These are phyloP conservation scores for Pseudocercospora fijiensis DNA, from an alignment of 2,329 filamentous ascomycete genomes.

Conservation along the genomic window DNA sequence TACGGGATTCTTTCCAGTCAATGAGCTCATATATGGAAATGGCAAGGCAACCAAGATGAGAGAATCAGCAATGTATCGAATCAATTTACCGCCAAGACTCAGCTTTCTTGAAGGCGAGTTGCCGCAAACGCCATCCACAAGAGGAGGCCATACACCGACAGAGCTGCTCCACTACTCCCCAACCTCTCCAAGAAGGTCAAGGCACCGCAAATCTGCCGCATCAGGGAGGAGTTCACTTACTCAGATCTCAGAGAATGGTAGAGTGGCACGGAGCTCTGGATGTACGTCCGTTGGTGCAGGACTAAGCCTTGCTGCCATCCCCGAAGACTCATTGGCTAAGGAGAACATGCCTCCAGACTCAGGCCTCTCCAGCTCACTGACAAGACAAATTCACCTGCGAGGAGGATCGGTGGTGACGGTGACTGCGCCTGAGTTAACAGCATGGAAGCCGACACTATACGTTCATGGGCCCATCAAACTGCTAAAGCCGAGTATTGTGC, in stretches of 20 bases:
- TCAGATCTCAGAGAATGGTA: conserved; percentile 25
- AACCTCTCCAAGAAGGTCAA: conserved; percentile 11
- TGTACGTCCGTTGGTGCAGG: neutral
- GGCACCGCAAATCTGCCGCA: conserved; percentile 20
- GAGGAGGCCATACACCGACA: conserved; percentile 23
- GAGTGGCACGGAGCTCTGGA: conserved; percentile 7
- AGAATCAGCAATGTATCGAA: conserved; percentile 18
- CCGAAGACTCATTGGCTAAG: conserved; percentile 17
- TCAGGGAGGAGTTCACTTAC: conserved; percentile 27
- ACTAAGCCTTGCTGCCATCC: conserved; percentile 26
- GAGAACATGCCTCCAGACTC: conserved; percentile 30
- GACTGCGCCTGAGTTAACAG: conserved; percentile 37
- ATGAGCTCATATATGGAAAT: conserved; percentile 18
- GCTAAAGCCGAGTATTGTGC: conserved; percentile 36
- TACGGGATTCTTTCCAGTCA: conserved; percentile 32
- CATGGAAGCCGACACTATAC: conserved; percentile 41
- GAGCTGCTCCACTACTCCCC: conserved; percentile 25
- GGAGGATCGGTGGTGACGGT: conserved; percentile 40
- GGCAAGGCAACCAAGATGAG: conserved; percentile 1
- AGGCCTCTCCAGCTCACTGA: conserved; percentile 24
- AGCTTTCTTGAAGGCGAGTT: conserved; percentile 28
- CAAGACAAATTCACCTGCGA: conserved; percentile 36
- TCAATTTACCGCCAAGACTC: conserved; percentile 29
- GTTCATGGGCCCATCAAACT: conserved; percentile 46
- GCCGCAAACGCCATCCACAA: conserved; percentile 29